phyloP scores from a whole-genome alignment of 306 rosid genomes.

The Rosa chinensis region DNA sequence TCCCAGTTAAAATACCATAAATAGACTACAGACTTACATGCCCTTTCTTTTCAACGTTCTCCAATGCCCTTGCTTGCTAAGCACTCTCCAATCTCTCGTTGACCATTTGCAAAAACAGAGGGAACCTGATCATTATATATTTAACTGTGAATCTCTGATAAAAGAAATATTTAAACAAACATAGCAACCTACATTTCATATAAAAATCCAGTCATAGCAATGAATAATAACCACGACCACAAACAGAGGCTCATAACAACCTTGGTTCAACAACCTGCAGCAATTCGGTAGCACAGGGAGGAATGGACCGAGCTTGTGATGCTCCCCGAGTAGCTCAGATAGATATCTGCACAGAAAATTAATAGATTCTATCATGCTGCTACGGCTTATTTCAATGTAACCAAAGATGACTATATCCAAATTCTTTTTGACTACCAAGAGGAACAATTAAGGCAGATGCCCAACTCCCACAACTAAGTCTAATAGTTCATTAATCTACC shows the following conservation, averaged over 20 bases:
- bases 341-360: conserved; percentile 46
- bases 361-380: background rate
- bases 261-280: conserved; percentile 81
- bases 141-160: background rate
- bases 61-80: conserved; percentile 77
- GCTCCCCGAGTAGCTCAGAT: conserved; percentile 76
- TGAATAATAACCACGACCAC: background rate
- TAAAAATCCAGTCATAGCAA: background rate
- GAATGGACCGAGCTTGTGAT: conserved; percentile 76
- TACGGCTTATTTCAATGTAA: no score
- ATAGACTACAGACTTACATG: background rate
- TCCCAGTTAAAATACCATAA: background rate
- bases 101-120: conserved; percentile 92
- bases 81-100: conserved; percentile 76
- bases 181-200: background rate
- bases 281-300: conserved; percentile 66
- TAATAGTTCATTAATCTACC: no score
- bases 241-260: conserved; percentile 55
- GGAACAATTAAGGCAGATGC: background rate
- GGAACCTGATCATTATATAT: conserved; percentile 57
- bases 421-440: background rate
- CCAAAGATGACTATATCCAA: background rate
- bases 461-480: no score
- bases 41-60: conserved; percentile 92
- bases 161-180: background rate